Base-by-base conservation (phyloP, 352 stramenopile species). In the Pythium biforme region DNA sequence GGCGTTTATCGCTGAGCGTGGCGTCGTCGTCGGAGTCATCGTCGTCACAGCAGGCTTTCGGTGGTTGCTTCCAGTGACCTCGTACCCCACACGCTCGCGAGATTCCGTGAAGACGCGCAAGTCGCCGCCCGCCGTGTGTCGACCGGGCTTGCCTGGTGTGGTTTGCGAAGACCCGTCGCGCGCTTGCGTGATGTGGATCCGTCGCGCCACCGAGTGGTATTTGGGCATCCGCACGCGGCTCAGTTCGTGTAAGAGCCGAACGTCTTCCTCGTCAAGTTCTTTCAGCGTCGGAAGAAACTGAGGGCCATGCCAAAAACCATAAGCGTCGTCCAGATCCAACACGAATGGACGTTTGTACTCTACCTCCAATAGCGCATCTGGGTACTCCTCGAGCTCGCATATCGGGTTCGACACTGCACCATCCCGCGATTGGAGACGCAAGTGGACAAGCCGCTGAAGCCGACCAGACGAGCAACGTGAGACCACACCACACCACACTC, bases 241-340 rank as follows among this genome's bases (percentile, higher is more conserved):
- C 29, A 91, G 70, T 43, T 91, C 76, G 40, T 70, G 74, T 27
- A 93, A 60, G 15, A 93, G 64, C 14, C 69, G 62, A 0, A 81
- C 74, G 46, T 91, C 79, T 77, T 93, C 83, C 56, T 90, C 83
- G 22, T 93, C 83, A 15, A 93, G 68, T 3, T 83, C 58, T 49
- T 73, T 60, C 11, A 92, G 56, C 19, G 48, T 64, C 9, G 78
- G 79, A 9, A 90, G 69, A 62, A 86, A 74, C 77, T 88, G 62
- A 7, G n/a, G n/a, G n/a, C n/a, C n/a, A n/a, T n/a, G n/a, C n/a
- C n/a, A n/a, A n/a, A n/a, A n/a, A n/a, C n/a, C n/a, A n/a, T n/a
- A n/a, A n/a, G n/a, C n/a, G n/a, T n/a, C n/a, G n/a, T n/a, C n/a
- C n/a, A n/a, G n/a, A n/a, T n/a, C n/a, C n/a, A n/a, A n/a, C n/a